Evolutionary conservation across 2,329 filamentous ascomycete species (phyloP).

Genomic region (Fusarium bulbicola): DNA sequence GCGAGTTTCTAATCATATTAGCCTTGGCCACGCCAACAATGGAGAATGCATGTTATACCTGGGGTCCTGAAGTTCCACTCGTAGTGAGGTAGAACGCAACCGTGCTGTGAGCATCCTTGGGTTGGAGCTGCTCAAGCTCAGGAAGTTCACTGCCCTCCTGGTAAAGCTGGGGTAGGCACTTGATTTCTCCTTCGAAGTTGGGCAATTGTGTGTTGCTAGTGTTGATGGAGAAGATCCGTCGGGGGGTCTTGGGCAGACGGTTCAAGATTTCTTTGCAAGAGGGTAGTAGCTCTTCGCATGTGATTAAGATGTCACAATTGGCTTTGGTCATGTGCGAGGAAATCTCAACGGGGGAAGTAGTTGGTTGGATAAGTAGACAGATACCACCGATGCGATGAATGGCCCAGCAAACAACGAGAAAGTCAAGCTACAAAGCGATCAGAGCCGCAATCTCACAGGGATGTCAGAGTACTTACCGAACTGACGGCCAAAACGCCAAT

Average conservation of each 20-base stretch:
- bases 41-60: not conserved
- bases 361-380: not conserved
- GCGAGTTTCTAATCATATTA: not conserved
- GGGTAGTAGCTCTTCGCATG: not conserved
- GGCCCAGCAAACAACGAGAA: not conserved
- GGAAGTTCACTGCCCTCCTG: not conserved
- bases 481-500: not conserved
- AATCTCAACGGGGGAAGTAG: not conserved
- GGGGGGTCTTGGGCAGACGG: not conserved
- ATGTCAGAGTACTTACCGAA: not conserved
- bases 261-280: not conserved
- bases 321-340: not conserved
- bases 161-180: not conserved
- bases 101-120: not conserved
- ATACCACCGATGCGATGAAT: not conserved
- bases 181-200: not conserved
- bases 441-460: too few species aligned
- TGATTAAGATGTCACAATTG: not conserved
- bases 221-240: not conserved
- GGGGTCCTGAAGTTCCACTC: not conserved
- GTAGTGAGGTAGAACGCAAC: not conserved
- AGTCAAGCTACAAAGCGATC: not conserved
- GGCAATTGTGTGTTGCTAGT: not conserved
- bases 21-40: rapidly evolving
- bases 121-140: not conserved